Evolutionary conservation across 352 stramenopile species (phyloP).

Genomic region (Phytophthora macrochlamydospora): DNA sequence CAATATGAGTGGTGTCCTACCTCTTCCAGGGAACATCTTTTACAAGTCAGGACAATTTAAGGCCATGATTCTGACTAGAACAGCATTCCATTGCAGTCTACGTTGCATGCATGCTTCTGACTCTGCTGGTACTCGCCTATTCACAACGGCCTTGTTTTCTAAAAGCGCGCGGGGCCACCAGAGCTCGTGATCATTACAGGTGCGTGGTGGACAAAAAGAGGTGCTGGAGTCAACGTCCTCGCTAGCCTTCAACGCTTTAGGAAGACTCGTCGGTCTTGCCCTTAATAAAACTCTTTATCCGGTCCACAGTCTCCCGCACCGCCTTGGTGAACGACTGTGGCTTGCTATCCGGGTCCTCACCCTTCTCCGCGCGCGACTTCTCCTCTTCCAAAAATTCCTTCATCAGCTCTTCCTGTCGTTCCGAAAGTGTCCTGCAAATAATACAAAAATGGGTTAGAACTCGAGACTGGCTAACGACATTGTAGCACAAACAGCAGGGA

Average conservation of each 20-base stretch:
- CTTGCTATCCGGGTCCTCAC: constrained; percentile 78
- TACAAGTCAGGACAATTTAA: no score
- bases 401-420: constrained; percentile 96
- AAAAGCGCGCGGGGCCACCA: constrained; percentile 17
- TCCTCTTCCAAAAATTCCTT: constrained; percentile 94
- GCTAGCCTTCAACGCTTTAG: constrained; percentile 15
- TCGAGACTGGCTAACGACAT: no score
- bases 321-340: constrained; percentile 82
- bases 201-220: constrained; percentile 26
- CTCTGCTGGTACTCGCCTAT: constrained; percentile 7
- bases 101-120: constrained; percentile 20
- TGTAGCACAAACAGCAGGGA: constrained; percentile 10
- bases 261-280: constrained; percentile 46
- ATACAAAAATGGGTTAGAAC: constrained; percentile 5
- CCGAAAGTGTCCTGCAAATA: constrained; percentile 81
- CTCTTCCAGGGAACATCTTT: no score
- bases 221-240: constrained; percentile 17
- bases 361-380: constrained; percentile 64
- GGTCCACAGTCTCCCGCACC: constrained; percentile 82
- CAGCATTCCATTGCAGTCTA: constrained; percentile 23
- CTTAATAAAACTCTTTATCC: constrained; percentile 92
- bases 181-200: constrained; percentile 14
- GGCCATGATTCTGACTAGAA: constrained; percentile 15
- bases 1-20: no score
- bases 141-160: constrained; percentile 9